Conservation (phyloP, 768 basidiomycete species). For the Infundibulicybe gibba region DNA sequence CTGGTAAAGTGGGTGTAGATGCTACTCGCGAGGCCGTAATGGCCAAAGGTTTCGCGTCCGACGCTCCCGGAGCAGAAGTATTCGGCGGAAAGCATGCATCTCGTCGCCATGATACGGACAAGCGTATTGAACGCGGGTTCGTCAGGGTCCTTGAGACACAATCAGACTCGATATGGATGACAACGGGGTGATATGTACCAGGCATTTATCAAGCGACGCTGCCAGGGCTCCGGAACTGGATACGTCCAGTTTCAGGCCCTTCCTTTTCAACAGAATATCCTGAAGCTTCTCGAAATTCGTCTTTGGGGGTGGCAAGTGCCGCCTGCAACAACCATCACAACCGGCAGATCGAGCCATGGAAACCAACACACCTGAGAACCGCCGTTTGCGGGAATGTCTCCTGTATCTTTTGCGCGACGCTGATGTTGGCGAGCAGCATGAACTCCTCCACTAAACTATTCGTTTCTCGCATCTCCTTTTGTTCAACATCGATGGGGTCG, state of each 20-base stretch:
- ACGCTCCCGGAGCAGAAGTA: slow-evolving; percentile 98
- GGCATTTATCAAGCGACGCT: slow-evolving; percentile 80
- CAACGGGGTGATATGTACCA: slow-evolving; percentile 44
- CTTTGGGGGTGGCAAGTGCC: slow-evolving; percentile 87
- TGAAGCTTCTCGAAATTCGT: slow-evolving; percentile 95
- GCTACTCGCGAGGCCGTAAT: slow-evolving; percentile 94
- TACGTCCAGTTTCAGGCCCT: slow-evolving; percentile 80
- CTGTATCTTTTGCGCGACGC: slow-evolving; percentile 88
- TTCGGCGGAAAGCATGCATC: slow-evolving; percentile 98
- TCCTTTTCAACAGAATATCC: slow-evolving; percentile 85
- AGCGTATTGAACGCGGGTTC: slow-evolving; percentile 95
- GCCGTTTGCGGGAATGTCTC: slow-evolving; percentile 96
- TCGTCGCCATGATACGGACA: slow-evolving; percentile 97
- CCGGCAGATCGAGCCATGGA: not conserved
- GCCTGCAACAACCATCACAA: slow-evolving; percentile 35
- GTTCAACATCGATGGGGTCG: slow-evolving; percentile 96
- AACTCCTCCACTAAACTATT: slow-evolving; percentile 98
- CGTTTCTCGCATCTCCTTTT: slow-evolving; percentile 89
- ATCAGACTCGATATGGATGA: no score
- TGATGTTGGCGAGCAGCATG: slow-evolving; percentile 97
- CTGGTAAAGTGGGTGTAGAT: slow-evolving; percentile 99
- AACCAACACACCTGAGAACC: slow-evolving; percentile 63
- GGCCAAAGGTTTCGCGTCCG: slow-evolving; percentile 86
- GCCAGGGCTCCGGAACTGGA: slow-evolving; percentile 90
- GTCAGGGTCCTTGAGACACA: slow-evolving; percentile 55